Conservation (phyloP, 257 asterid species). For the Gentiana dahurica region DNA sequence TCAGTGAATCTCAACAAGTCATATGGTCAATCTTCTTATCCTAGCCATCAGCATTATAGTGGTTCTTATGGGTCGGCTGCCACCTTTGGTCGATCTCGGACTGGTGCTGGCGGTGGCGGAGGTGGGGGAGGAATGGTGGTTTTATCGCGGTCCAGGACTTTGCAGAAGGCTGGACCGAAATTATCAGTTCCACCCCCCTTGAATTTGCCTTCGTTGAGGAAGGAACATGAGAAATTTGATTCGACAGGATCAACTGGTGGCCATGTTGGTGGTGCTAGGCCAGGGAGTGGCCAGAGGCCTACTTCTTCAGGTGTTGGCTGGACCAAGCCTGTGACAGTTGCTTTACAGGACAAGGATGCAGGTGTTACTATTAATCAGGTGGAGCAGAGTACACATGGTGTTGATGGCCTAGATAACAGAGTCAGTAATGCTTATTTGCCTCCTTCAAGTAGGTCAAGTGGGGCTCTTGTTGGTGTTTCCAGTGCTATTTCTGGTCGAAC, state of each 20-base stretch:
- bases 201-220: slow-evolving; percentile 92
- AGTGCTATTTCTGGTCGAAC: slow-evolving; percentile 26
- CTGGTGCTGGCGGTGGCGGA: slow-evolving; percentile 50
- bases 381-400: slow-evolving; percentile 21
- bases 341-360: slow-evolving; percentile 37
- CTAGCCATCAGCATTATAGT: slow-evolving; percentile 36
- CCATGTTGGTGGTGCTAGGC: slow-evolving; percentile 42
- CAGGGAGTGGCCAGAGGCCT: slow-evolving; percentile 69
- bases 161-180: slow-evolving; percentile 61
- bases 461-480: slow-evolving; percentile 23
- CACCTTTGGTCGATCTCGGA: slow-evolving; percentile 38
- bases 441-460: slow-evolving; percentile 59
- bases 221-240: slow-evolving; percentile 84
- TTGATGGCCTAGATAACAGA: slow-evolving; percentile 27
- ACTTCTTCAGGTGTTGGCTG: slow-evolving; percentile 84
- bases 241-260: slow-evolving; percentile 43
- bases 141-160: slow-evolving; percentile 55
- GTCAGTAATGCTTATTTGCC: slow-evolving; percentile 58
- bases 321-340: slow-evolving; percentile 55
- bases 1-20: slow-evolving; percentile 84
- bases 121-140: slow-evolving; percentile 92
- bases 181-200: slow-evolving; percentile 93
- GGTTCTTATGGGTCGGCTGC: slow-evolving; percentile 53
- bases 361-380: slow-evolving; percentile 22
- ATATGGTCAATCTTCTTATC: slow-evolving; percentile 64